These are phyloP conservation scores for Thalassiosira hispida DNA, from an alignment of 352 stramenopile genomes.

Conservation along the genomic window DNA sequence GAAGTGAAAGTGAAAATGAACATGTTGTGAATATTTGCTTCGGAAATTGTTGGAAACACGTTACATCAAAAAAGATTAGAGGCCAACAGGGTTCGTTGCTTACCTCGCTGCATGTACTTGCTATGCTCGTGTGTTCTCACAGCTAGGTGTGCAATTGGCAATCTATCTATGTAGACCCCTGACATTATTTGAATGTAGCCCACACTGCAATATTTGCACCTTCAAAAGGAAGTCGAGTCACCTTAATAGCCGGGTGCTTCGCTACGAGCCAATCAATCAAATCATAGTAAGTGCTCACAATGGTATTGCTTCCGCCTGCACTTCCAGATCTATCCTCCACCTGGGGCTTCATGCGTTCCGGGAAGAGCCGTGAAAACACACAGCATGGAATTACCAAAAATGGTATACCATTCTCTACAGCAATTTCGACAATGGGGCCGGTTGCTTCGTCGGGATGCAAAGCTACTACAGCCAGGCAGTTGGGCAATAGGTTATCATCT, in stretches of 20 bases:
- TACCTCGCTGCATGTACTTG: too few species aligned
- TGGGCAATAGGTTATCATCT: conserved; percentile 39
- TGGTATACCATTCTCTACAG: conserved; percentile 63
- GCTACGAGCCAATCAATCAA: conserved; percentile 72
- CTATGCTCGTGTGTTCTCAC: too few species aligned
- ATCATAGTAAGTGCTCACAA: conserved; percentile 74
- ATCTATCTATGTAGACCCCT: too few species aligned
- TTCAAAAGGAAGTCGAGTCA: conserved; percentile 65
- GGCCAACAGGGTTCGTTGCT: too few species aligned
- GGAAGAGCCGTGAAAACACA: conserved; percentile 74
- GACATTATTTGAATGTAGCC: conserved; percentile 60
- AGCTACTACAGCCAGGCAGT: conserved; percentile 65
- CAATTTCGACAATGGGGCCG: conserved; percentile 65
- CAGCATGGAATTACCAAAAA: conserved; percentile 80
- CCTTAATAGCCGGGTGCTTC: conserved; percentile 65
- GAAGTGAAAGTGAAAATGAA: too few species aligned
- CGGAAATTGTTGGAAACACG: too few species aligned
- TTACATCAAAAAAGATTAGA: too few species aligned
- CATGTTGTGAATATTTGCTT: too few species aligned
- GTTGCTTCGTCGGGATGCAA: conserved; percentile 81
- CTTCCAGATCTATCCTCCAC: conserved; percentile 1
- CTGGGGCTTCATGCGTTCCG: conserved; percentile 36
- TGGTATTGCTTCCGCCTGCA: neutral
- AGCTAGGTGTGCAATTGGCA: too few species aligned
- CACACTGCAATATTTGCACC: conserved; percentile 76